Conservation (phyloP, 75 land plant species). For the Cunninghamia lanceolata region DNA sequence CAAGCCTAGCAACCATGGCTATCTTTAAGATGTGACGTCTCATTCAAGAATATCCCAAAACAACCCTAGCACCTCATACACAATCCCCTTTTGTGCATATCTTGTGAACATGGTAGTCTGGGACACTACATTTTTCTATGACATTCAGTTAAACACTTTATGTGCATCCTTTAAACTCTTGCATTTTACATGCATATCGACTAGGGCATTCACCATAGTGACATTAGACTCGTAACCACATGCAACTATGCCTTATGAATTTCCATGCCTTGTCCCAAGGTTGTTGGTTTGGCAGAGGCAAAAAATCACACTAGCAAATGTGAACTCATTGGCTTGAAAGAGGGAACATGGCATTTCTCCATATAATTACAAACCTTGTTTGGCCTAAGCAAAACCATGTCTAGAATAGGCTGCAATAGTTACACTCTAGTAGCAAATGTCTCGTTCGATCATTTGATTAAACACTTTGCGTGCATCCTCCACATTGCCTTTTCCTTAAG, state of each 20-base stretch:
- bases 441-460: neutral
- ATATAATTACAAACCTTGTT: neutral
- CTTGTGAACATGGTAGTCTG: neutral
- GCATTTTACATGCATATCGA: constrained; percentile 6
- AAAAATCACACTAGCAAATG: neutral
- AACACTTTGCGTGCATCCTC: neutral
- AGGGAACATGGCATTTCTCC: neutral
- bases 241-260: neutral
- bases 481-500: neutral
- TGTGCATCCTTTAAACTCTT: neutral
- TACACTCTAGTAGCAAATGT: neutral
- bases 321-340: neutral
- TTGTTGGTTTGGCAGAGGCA: neutral
- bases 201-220: neutral
- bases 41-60: neutral
- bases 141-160: neutral
- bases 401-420: neutral
- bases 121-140: neutral
- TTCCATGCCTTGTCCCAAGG: neutral
- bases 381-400: neutral
- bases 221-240: neutral
- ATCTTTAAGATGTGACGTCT: constrained; percentile 11
- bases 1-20: too few species aligned
- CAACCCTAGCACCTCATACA: constrained; percentile 1
- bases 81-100: neutral